Base-by-base conservation (phyloP, 208 protist species). In the Herpetomonas samuelpessoai region DNA sequence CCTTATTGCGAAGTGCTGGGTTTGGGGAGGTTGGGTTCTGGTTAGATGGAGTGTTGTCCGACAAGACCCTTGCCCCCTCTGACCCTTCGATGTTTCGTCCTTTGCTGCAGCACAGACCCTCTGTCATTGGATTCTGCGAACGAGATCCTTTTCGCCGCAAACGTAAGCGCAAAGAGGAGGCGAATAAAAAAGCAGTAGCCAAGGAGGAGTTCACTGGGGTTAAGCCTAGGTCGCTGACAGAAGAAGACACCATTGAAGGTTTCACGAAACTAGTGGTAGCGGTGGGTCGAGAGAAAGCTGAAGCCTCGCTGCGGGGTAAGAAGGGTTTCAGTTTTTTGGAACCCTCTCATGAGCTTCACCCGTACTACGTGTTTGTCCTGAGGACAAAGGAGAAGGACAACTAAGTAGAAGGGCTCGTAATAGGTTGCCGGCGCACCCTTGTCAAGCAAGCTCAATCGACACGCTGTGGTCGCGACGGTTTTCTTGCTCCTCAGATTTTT, bases 321-420 rank as follows among this genome's bases (percentile, higher is more conserved):
- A 82, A 79, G 61, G 88, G 88, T 1, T 95, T 95, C 72, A 83
- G 66, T 16, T 95, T 95, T 73, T 68, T 95, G 35, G 71, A 92
- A 28, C 55, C 64, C 10, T 68, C 61, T 31, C 82, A 92, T 56
- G 67, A 84, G 47, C 71, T 87, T 35, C 67, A 91, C 59, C 63
- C 82, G 2, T 95, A 86, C 56, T 95, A 95, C 50, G 57, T 88
- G 58, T 68, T 80, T 75, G 57, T 78, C 30, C 58, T 91, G 35
- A 57, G 51, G 35, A 4, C 56, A 29, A 19, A 48, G 38, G 57
- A 28, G 61, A 19, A 59, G 10, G 14, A 22, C 35, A 51, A 51
- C 16, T 41, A 18, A 41, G 7, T 41, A 18, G 16, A 7, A 41
- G 35, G 7, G 10, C 7, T 7, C 35, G 16, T 41, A 7, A 16